phyloP scores from a whole-genome alignment of 352 stramenopile genomes.

The Phytophthora meadii region DNA sequence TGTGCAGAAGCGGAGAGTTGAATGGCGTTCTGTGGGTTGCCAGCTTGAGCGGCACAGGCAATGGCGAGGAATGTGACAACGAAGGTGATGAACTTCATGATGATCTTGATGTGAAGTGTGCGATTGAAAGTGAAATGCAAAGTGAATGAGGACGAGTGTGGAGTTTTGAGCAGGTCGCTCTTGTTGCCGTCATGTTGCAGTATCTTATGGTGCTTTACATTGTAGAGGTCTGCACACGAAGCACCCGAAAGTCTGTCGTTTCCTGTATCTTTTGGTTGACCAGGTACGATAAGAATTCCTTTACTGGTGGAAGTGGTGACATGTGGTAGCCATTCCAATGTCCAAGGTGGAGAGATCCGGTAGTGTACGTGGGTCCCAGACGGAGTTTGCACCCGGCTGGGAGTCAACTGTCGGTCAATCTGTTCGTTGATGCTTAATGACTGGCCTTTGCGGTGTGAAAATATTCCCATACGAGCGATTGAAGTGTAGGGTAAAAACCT shows the following conservation, averaged over 20 bases:
- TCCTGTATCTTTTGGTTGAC: slow-evolving; percentile 33
- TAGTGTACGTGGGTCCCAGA: slow-evolving; percentile 3
- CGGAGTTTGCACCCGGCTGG: slow-evolving; percentile 14
- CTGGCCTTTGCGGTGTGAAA: slow-evolving; percentile 11
- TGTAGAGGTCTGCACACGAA: slow-evolving; percentile 15
- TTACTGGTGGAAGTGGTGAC: slow-evolving; percentile 18
- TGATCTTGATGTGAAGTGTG: slow-evolving; percentile 13
- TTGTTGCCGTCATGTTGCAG: slow-evolving; percentile 1
- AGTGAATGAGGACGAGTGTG: slow-evolving; percentile 11
- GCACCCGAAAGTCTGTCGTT: slow-evolving; percentile 14
- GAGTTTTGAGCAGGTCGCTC: background rate
- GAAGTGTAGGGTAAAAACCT: slow-evolving; percentile 11
- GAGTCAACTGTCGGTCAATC: slow-evolving; percentile 28
- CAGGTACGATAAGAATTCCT: slow-evolving; percentile 34
- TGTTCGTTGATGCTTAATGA: slow-evolving; percentile 18
- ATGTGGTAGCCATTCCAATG: slow-evolving; percentile 24
- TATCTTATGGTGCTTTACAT: slow-evolving; percentile 8
- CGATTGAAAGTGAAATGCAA: slow-evolving; percentile 37
- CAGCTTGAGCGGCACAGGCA: slow-evolving; percentile 28
- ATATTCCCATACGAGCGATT: slow-evolving; percentile 1
- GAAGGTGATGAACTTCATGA: slow-evolving; percentile 54
- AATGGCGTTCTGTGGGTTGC: slow-evolving; percentile 15
- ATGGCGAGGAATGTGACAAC: slow-evolving; percentile 40
- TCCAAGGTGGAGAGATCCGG: slow-evolving; percentile 4
- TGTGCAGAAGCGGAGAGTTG: slow-evolving; percentile 26